Evolutionary conservation across 1,284 basidiomycete species (phyloP).

Genomic region (Athelia psychrophila): DNA sequence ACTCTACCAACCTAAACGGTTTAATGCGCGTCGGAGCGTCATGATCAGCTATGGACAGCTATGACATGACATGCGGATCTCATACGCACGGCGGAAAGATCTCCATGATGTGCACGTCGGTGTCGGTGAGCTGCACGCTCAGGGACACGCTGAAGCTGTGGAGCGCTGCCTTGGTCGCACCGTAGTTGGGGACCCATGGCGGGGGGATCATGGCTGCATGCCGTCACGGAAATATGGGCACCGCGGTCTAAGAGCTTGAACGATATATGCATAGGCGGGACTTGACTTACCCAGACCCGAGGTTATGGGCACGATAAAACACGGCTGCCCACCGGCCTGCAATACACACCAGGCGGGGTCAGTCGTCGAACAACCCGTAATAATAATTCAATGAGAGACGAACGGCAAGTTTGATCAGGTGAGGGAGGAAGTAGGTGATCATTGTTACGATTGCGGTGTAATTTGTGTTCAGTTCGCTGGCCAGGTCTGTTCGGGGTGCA

Average conservation of each 20-base stretch:
- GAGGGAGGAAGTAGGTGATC: slow-evolving; percentile 51
- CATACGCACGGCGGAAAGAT: slow-evolving; percentile 58
- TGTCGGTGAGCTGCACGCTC: slow-evolving; percentile 43
- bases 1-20: slow-evolving; percentile 51
- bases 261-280: no score
- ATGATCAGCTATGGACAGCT: slow-evolving; percentile 1
- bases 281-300: no score
- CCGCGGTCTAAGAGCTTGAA: no score
- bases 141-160: slow-evolving; percentile 52
- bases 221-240: no score
- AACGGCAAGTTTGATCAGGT: slow-evolving; percentile 52
- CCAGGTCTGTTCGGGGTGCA: slow-evolving; percentile 32
- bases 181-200: slow-evolving; percentile 46
- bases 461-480: slow-evolving; percentile 52
- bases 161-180: slow-evolving; percentile 61
- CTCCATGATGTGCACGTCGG: slow-evolving; percentile 55
- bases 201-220: slow-evolving; percentile 43
- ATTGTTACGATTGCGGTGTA: slow-evolving; percentile 52
- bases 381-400: slow-evolving; percentile 10
- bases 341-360: no score
- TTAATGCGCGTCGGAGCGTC: no score
- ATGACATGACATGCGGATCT: background rate
- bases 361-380: no score
- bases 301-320: slow-evolving; percentile 51
- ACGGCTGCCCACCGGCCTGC: slow-evolving; percentile 40